These are phyloP conservation scores for Mimosa pudica DNA, from an alignment of 306 rosid genomes.

Conservation along the genomic window DNA sequence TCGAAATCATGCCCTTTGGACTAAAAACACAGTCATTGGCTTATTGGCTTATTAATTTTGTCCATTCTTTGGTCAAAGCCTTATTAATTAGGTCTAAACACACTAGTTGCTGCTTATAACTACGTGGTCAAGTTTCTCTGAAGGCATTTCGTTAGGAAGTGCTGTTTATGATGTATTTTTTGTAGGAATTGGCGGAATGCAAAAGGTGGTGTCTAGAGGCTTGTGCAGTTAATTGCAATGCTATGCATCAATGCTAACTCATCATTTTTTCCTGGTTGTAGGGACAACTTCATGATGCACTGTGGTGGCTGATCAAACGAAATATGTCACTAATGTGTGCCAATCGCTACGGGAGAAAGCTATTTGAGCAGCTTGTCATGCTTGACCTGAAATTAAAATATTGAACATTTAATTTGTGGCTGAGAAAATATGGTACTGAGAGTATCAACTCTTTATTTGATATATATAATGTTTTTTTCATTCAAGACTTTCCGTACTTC, in stretches of 20 bases:
- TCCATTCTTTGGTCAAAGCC: too few species aligned
- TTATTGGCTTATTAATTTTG: too few species aligned
- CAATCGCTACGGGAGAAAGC: conserved; percentile 55
- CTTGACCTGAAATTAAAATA: not conserved
- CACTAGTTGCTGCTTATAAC: not conserved
- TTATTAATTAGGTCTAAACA: not conserved
- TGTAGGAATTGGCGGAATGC: conserved; percentile 2
- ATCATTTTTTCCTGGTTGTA: conserved; percentile 1
- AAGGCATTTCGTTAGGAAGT: not conserved
- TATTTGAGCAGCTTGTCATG: conserved; percentile 46
- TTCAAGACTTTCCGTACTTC: not conserved
- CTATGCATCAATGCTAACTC: not conserved
- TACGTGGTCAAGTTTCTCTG: not conserved
- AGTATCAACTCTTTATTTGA: too few species aligned
- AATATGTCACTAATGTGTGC: conserved; percentile 43
- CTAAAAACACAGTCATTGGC: too few species aligned
- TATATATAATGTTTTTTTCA: not conserved
- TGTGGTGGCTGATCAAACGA: conserved; percentile 36
- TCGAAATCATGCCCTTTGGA: too few species aligned
- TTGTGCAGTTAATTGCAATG: not conserved
- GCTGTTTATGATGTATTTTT: not conserved
- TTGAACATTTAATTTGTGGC: too few species aligned
- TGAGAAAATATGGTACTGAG: too few species aligned
- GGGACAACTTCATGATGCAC: conserved; percentile 36
- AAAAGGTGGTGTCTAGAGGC: not conserved